A percentile compares a stretch with the other conserved stretches of the same genome.
Conservation (phyloP, 2,329 filamentous ascomycete species). For the Macrophomina tecta region DNA sequence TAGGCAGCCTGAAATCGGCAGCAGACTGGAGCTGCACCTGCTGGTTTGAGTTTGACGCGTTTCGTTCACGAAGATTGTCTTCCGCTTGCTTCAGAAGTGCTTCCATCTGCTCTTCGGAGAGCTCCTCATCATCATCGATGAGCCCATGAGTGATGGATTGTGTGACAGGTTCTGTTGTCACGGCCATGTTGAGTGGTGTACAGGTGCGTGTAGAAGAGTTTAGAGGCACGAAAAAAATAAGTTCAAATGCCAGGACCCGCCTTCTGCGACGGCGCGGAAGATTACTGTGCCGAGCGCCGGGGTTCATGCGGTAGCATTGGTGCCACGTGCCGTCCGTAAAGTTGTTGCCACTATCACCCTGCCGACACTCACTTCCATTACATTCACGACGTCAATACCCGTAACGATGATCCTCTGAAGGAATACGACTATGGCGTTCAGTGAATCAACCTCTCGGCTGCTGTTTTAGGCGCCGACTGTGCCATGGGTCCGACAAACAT, state of each 20-base stretch:
- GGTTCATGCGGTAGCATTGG: background rate
- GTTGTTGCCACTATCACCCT: no score
- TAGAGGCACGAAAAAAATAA: conserved; percentile 2
- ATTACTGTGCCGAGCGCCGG: conserved; percentile 1
- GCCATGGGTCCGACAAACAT: no score
- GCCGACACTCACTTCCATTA: no score
- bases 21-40: conserved; percentile 12
- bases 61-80: conserved; percentile 57
- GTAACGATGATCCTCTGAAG: no score
- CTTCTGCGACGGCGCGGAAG: conserved; percentile 1
- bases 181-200: conserved; percentile 22
- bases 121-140: conserved; percentile 40
- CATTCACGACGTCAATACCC: no score
- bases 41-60: conserved; percentile 35
- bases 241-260: no score
- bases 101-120: conserved; percentile 63
- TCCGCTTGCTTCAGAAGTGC: conserved; percentile 67
- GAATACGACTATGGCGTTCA: no score
- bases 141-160: background rate
- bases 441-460: no score
- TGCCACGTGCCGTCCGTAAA: no score
- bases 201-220: background rate
- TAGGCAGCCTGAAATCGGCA: conserved; percentile 54
- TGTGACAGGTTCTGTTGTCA: conserved; percentile 13
- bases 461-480: no score